These are phyloP conservation scores for Parietaria judaica DNA, from an alignment of 306 rosid species.

Conservation along the genomic window DNA sequence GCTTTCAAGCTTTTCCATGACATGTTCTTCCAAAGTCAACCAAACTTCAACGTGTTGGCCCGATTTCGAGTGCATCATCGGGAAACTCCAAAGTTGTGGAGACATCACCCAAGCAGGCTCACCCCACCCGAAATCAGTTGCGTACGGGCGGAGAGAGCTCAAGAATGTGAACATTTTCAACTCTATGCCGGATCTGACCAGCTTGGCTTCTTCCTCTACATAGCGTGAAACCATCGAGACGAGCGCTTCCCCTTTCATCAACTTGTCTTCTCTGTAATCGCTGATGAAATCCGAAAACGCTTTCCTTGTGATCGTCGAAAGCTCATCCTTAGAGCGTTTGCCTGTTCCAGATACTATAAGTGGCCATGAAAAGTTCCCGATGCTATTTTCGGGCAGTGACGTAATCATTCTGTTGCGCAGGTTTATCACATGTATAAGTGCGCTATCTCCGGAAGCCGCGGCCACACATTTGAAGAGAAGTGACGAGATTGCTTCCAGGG, in stretches of 20 bases:
- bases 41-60: not conserved
- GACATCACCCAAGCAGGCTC: not conserved
- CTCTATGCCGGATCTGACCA: no score
- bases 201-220: no score
- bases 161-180: no score
- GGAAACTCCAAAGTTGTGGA: not conserved
- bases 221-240: no score
- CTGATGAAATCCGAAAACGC: no score
- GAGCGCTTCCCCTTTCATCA: no score
- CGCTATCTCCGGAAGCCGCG: not conserved
- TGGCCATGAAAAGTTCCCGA: not conserved
- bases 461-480: conserved; percentile 7
- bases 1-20: not conserved
- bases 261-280: no score
- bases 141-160: no score
- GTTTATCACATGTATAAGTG: not conserved
- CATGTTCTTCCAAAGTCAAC: not conserved
- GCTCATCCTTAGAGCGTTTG: not conserved
- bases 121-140: no score
- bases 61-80: not conserved
- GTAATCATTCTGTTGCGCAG: not conserved
- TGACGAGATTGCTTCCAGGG: conserved; percentile 21
- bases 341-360: not conserved
- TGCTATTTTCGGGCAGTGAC: not conserved
- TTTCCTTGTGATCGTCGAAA: not conserved